A percentile compares a stretch with the other conserved stretches of the same genome.
Evolutionary conservation across 2,329 filamentous ascomycete genomes (phyloP).

Genomic region (Aspergillus ruber): DNA sequence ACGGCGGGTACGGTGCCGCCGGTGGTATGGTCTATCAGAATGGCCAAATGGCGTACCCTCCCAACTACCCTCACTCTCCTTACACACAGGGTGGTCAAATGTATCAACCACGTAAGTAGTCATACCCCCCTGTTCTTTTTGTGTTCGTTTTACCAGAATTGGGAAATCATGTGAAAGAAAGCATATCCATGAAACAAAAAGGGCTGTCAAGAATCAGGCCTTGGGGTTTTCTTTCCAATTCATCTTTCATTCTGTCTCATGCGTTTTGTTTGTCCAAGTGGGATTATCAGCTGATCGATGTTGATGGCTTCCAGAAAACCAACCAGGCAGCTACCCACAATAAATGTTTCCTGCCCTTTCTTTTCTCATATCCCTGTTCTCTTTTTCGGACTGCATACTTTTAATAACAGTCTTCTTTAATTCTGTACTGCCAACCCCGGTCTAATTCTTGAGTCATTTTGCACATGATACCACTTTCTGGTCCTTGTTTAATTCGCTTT

Average conservation of each 20-base stretch:
- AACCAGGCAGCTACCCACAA: conserved; percentile 31
- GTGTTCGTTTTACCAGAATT: conserved; percentile 1
- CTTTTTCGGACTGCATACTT: conserved; percentile 17
- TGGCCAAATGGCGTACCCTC: conserved; percentile 42
- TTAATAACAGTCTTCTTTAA: conserved; percentile 31
- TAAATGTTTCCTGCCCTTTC: conserved; percentile 19
- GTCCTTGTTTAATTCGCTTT: conserved; percentile 19
- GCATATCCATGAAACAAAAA: neutral
- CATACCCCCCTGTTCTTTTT: conserved; percentile 13
- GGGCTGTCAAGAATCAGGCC: neutral
- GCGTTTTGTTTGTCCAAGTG: neutral
- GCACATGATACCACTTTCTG: conserved; percentile 30
- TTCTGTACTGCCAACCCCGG: conserved; percentile 25
- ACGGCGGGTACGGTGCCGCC: conserved; percentile 59
- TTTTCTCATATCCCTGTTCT: conserved; percentile 11
- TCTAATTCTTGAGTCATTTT: conserved; percentile 25
- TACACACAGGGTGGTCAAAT: conserved; percentile 46
- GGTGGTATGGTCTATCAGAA: conserved; percentile 44
- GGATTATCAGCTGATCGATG: conserved; percentile 20
- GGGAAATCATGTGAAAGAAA: neutral
- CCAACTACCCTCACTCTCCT: conserved; percentile 46
- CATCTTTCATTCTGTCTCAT: neutral
- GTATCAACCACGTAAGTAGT: conserved; percentile 46
- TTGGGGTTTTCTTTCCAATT: neutral
- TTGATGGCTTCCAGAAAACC: conserved; percentile 30